These are phyloP conservation scores for Gynochthodes officinalis DNA, from an alignment of 257 asterid species.

Conservation along the genomic window DNA sequence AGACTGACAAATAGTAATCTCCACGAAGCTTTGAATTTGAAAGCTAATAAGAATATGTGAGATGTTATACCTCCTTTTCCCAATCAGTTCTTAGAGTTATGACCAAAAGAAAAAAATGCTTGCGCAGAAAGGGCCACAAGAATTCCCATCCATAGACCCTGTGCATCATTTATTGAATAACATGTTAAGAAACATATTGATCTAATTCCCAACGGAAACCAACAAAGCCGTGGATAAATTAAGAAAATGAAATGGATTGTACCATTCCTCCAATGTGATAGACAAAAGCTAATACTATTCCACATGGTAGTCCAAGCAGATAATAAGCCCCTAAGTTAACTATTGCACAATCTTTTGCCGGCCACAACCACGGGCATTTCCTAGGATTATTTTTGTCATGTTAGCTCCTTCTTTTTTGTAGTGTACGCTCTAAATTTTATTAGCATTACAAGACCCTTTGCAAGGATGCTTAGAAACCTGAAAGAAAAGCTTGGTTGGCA, in stretches of 20 bases:
- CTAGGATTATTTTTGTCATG: conserved; percentile 11
- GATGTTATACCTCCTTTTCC: conserved; percentile 49
- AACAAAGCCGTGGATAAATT: neutral
- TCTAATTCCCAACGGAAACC: neutral
- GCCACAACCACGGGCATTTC: conserved; percentile 68
- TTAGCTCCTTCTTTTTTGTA: neutral
- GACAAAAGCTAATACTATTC: conserved; percentile 46
- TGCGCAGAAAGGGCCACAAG: conserved; percentile 55
- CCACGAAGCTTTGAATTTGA: too few relatives aligned
- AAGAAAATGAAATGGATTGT: neutral
- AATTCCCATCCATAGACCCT: conserved; percentile 73
- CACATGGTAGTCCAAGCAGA: conserved; percentile 57
- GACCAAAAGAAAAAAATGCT: conserved; percentile 43
- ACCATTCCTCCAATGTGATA: conserved; percentile 69
- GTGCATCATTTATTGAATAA: neutral
- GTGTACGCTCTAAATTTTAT: neutral
- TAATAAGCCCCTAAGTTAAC: conserved; percentile 62
- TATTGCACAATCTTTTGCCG: conserved; percentile 76
- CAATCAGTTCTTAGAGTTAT: conserved; percentile 51
- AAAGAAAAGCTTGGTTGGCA: conserved; percentile 38
- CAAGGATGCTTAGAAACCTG: conserved; percentile 22
- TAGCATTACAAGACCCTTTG: neutral
- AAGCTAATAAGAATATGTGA: neutral
- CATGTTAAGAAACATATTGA: neutral
- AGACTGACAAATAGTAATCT: neutral